Conservation (phyloP, 352 stramenopile genomes). For the Lagenidium giganteum region DNA sequence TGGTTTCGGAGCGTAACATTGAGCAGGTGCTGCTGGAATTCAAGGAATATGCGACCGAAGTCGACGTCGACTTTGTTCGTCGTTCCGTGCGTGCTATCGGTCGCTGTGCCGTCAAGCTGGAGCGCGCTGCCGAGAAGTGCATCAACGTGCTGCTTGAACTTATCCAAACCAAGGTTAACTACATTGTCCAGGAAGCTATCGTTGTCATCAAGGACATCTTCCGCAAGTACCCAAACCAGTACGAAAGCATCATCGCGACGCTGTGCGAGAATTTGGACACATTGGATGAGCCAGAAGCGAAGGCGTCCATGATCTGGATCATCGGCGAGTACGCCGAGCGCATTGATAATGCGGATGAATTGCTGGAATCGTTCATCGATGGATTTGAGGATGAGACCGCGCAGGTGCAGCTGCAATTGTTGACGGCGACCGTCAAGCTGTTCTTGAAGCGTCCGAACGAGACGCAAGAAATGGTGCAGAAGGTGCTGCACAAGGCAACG, state of each 20-base stretch:
- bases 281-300: constrained; percentile 98
- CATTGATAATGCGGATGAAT: constrained; percentile 99
- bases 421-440: constrained; percentile 99
- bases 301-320: constrained; percentile 99
- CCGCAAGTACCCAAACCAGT: constrained; percentile 99
- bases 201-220: constrained; percentile 99
- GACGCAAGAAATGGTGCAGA: constrained; percentile 96
- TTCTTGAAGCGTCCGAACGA: constrained; percentile 96
- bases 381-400: constrained; percentile 97
- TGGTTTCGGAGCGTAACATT: constrained; percentile 98
- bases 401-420: constrained; percentile 96
- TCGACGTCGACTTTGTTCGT: constrained; percentile 99
- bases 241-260: constrained; percentile 98
- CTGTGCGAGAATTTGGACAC: constrained; percentile 99
- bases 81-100: constrained; percentile 97
- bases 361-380: constrained; percentile 98
- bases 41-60: constrained; percentile 99
- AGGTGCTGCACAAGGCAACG: constrained; percentile 96
- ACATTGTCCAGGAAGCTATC: constrained; percentile 99
- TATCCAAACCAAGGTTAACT: constrained; percentile 99
- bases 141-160: constrained; percentile 98
- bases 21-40: constrained; percentile 98
- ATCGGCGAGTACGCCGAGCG: constrained; percentile 99
- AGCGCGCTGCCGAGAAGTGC: constrained; percentile 96
- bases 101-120: constrained; percentile 97